Percentiles rank a stretch among this genome's conserved stretches.
Conservation (phyloP, 129 eudicot genomes). For the Smallanthus sonchifolius region DNA sequence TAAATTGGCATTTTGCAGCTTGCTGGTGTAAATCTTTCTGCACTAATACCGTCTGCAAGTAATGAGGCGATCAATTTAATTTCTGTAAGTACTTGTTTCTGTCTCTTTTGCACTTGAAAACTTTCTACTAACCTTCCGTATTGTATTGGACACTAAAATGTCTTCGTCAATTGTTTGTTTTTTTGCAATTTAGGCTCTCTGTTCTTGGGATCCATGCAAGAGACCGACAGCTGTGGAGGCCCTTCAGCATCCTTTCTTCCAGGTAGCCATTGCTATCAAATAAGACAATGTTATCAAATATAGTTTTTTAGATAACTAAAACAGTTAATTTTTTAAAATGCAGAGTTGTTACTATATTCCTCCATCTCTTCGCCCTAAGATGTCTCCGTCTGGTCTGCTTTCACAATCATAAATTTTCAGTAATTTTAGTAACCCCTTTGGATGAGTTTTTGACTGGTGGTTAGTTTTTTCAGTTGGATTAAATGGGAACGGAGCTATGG, state of each 20-base stretch:
- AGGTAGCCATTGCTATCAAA: conserved; percentile 38
- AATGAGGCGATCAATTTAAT: conserved; percentile 66
- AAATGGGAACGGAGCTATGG: conserved; percentile 32
- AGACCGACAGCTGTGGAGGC: conserved; percentile 87
- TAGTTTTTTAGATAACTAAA: background rate
- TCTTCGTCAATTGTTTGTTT: background rate
- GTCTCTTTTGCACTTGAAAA: background rate
- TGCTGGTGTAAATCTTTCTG: conserved; percentile 63
- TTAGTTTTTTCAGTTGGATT: conserved; percentile 41
- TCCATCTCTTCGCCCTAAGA: conserved; percentile 77
- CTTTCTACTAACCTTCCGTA: background rate
- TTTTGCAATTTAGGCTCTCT: conserved; percentile 54
- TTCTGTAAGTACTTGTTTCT: conserved; percentile 36
- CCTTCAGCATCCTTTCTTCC: conserved; percentile 95
- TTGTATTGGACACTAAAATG: background rate
- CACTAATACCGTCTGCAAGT: conserved; percentile 71
- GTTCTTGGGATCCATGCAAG: conserved; percentile 92
- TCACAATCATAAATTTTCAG: background rate
- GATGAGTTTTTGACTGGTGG: conserved; percentile 4
- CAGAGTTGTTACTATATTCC: conserved; percentile 91
- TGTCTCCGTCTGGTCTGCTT: conserved; percentile 65
- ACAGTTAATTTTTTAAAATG: background rate
- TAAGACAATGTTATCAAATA: background rate
- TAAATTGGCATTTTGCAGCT: conserved; percentile 39
- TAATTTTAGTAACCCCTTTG: background rate